Evolutionary conservation across 73 alveolate genomes (phyloP), one percentile per base, ranked within the genome.

Genomic region (Uronychia binucleata): DNA sequence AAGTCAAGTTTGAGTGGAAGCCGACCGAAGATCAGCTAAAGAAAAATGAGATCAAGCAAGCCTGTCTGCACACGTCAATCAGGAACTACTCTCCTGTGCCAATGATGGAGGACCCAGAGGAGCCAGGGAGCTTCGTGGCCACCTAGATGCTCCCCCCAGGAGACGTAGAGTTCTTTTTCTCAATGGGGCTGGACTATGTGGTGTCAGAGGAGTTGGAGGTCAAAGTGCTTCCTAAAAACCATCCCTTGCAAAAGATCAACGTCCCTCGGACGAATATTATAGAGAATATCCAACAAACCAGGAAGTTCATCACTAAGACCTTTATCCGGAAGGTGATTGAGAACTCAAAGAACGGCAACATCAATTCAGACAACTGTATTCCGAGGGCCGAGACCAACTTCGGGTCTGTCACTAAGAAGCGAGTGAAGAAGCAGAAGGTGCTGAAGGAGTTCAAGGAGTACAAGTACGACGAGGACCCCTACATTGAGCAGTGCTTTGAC

Each of bases 91-190:
- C 34, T 25, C 83, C 77, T 29, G 95, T 82, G 32, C 60, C 83
- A 27, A 78, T 90, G 90, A 75, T 85, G n/a, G 87, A 85, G 5
- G 92, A 84, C 75, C 88, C 89, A 1, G 84, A 31, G 1, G 57
- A 82, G 29, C 83, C 82, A 0, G 83, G 78, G 11, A 75, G 34
- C 1, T 82, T 30, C 33, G 34, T 67, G 0, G 77, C 80, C 59
- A 77, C 90, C 31, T 74, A 97, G 81, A 93, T 93, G 97, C 95
- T 96, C 74, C 99, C 99, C 30, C 98, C 98, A 35, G 98, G 98
- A 11, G 82, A 58, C 46, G 78, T 91, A 31, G 59, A 34, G 75
- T 96, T 76, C 86, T 96, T 89, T 82, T 95, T 85, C 84, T 83
- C 99, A 26, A 79, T 91, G 25, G 83, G 89, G n/a, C 32, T 58